phyloP scores from a whole-genome alignment of 2,329 filamentous ascomycete species.

The Curvularia sp. region DNA sequence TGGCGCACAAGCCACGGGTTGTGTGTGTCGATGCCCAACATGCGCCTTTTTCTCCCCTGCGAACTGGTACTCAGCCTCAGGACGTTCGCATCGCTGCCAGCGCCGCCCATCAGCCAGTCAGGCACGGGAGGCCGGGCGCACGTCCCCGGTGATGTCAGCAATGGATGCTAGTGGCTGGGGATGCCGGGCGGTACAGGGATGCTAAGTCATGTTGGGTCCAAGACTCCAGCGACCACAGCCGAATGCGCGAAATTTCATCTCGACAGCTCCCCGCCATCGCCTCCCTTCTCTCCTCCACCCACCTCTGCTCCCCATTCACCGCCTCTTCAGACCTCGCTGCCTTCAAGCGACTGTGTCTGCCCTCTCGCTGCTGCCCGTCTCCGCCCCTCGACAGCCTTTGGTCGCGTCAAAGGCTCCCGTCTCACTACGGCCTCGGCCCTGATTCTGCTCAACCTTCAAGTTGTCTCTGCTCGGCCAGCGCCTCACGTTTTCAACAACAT shows the following conservation, averaged over 20 bases:
- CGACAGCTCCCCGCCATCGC: conserved; percentile 25
- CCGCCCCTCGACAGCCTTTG: conserved; percentile 46
- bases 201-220: conserved; percentile 21
- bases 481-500: conserved; percentile 60
- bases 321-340: conserved; percentile 14
- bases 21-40: conserved; percentile 1
- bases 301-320: conserved; percentile 16
- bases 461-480: conserved; percentile 55
- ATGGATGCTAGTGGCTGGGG: conserved; percentile 19
- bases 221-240: conserved; percentile 21
- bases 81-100: not conserved
- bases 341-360: conserved; percentile 20
- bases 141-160: conserved; percentile 16
- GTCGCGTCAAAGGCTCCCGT: conserved; percentile 52
- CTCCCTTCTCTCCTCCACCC: conserved; percentile 19
- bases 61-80: conserved; percentile 15
- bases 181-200: conserved; percentile 16
- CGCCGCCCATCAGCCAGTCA: conserved; percentile 14
- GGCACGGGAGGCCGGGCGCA: conserved; percentile 3
- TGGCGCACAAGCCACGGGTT: not conserved
- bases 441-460: conserved; percentile 54
- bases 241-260: conserved; percentile 36
- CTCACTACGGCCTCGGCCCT: conserved; percentile 56
- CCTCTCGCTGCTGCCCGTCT: conserved; percentile 17
- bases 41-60: conserved; percentile 17